Evolutionary conservation across 352 stramenopile species (phyloP), one percentile per base, ranked within the genome.

Genomic region (Globisporangium lucens): DNA sequence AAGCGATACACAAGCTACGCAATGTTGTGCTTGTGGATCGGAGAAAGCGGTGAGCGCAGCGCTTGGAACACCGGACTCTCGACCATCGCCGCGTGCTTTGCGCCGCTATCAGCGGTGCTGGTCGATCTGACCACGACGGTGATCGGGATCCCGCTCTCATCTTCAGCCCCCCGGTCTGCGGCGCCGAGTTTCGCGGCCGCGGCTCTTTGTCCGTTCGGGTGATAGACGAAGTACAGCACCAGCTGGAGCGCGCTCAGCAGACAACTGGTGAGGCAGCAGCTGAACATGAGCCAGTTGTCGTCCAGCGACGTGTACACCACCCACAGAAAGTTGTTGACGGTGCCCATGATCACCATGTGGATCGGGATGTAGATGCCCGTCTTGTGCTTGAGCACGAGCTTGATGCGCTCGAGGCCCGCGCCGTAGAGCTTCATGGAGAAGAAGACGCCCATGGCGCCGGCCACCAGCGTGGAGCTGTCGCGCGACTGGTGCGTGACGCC

Each of bases 331-430:
- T 82, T 85, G 72, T 84, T 89, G 55, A 77, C 63, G 1, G 75
- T 66, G 30, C 74, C 76, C 30, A 76, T 75, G 47, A 81, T 49
- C 15, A 85, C 74, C 70, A 89, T 79, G 57, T 81, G 69, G 56
- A 89, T 76, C 41, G 81, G 79, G 57, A 89, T 77, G 72, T 83
- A 87, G 17, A 77, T 70, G 22, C 65, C 79, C 17, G 70, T 85
- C 57, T 77, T 76, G 66, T 76, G 58, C 51, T 74, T 74, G 41
- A 82, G 67, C 35, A 84, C 77, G 24, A 76, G 75, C 30, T 69
- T 71, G 30, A 85, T 59, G 43, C 75, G 78, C 71, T 82, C 77
- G 68, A 82, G 72, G 0, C 75, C 75, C 1, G 75, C 70, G 4
- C 70, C 77, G 61, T 84, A 84, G 51, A 83, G 60, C n/a, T 76